These are phyloP conservation scores for Vicia sativa DNA, from an alignment of 306 rosid genomes.

Conservation along the genomic window DNA sequence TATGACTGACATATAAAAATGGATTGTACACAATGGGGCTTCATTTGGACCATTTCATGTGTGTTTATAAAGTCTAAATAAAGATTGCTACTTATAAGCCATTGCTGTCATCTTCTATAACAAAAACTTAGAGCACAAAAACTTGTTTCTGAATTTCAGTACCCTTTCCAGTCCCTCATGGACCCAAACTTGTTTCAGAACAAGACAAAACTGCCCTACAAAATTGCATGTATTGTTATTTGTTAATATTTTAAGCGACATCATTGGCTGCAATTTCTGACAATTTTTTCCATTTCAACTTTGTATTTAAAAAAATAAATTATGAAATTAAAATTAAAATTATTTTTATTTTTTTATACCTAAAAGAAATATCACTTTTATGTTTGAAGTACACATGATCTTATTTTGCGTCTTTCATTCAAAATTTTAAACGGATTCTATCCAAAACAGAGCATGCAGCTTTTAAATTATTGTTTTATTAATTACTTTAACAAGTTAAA, in stretches of 20 bases:
- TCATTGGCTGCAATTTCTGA: constrained; percentile 42
- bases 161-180: constrained; percentile 36
- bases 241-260: constrained; percentile 38
- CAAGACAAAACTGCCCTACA: constrained; percentile 35
- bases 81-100: neutral
- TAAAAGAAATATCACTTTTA: constrained; percentile 56
- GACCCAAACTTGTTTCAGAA: constrained; percentile 42
- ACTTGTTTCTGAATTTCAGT: constrained; percentile 42
- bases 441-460: constrained; percentile 48
- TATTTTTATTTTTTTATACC: neutral
- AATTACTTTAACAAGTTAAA: constrained; percentile 11
- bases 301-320: too few relatives aligned
- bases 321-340: too few relatives aligned
- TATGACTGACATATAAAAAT: constrained; percentile 22
- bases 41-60: constrained; percentile 35
- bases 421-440: constrained; percentile 33
- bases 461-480: constrained; percentile 35
- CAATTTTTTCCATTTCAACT: constrained; percentile 43
- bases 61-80: constrained; percentile 21
- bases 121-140: constrained; percentile 39
- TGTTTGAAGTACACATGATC: constrained; percentile 36
- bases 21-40: constrained; percentile 12
- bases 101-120: constrained; percentile 43
- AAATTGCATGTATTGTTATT: constrained; percentile 33
- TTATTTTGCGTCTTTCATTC: constrained; percentile 37